phyloP scores from a whole-genome alignment of 768 basidiomycete genomes.

The Agaricus sinodeliciosus region DNA sequence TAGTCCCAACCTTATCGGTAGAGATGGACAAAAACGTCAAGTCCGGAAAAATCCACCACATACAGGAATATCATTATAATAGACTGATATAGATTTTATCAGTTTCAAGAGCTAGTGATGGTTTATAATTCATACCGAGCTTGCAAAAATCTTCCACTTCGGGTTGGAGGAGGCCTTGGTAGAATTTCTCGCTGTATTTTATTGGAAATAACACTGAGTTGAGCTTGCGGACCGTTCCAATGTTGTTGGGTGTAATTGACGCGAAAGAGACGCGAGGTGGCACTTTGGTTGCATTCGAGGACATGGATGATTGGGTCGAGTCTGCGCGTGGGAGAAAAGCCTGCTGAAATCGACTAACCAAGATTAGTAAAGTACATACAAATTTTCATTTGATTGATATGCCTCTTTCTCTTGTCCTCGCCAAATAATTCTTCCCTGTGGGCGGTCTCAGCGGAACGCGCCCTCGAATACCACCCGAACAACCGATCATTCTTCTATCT shows the following conservation, averaged over 20 bases:
- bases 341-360: conserved; percentile 1
- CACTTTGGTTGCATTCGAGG: conserved; percentile 10
- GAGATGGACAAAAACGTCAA: conserved; percentile 11
- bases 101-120: conserved; percentile 10
- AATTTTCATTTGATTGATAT: neutral
- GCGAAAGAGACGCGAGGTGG: conserved; percentile 56
- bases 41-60: conserved; percentile 15
- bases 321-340: conserved; percentile 8
- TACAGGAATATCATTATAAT: conserved; percentile 86
- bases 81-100: conserved; percentile 43
- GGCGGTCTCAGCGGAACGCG: neutral
- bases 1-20: conserved; percentile 57
- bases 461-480: neutral
- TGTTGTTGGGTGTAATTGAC: conserved; percentile 72
- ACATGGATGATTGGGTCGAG: conserved; percentile 9
- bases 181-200: conserved; percentile 85
- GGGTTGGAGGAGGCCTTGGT: conserved; percentile 66
- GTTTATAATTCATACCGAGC: conserved; percentile 54
- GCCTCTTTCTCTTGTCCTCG: neutral
- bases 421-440: neutral
- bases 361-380: neutral
- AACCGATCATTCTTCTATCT: neutral
- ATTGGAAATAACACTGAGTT: conserved; percentile 84
- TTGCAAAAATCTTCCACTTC: conserved; percentile 85
- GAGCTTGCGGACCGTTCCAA: conserved; percentile 67